Base-by-base conservation (phyloP, 2,329 filamentous ascomycete genomes). In the Paracorniculantispora psalliotae region DNA sequence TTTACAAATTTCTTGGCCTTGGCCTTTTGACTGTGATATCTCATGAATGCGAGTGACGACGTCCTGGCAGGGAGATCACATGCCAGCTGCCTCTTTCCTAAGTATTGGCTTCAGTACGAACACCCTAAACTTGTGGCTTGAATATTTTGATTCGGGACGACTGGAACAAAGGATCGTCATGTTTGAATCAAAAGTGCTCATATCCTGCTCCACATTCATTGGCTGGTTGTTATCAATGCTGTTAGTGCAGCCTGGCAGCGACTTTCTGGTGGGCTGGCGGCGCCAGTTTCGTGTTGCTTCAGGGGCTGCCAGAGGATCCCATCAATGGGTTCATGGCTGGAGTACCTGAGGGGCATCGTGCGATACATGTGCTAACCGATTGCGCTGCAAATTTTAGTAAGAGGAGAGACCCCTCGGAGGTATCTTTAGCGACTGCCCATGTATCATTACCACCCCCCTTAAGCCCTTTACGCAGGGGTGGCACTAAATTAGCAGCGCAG, bases 201-300 rank as follows among this genome's bases (percentile, higher is more conserved):
- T 53, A 25, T 10, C 19, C 19, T 15, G 33, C 30, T 8, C 50
- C 39, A 54, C 26, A 46, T 8, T 13, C 25, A 43, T 17, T n/a
- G 51, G 21, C 41, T 35, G 33, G 43, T 23, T 37, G 41, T 7
- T 47, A 19, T 15, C 39, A 47, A 25, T 26, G 30, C 4, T 35
- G 51, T 28, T 46, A 47, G 52, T 28, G 28, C 19, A 25, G 39
- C 4, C 12, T 41, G 39, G 2, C 17, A 44, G 51, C 37, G 51
- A 25, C 39, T 44, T 12, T 37, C 41, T 48, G 53, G 44, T 17
- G 15, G 25, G 17, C 52, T 21, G 21, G 17, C 21, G 52, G 52
- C 52, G 54, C 44, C 43, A 51, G 28, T 59, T 54, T 59, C 41
- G 41, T 48, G 57, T 54, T 43, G 50, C 49, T 54, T 55, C 50